A percentile compares a stretch with the other conserved stretches of the same genome.
phyloP scores from a whole-genome alignment of 148 eudicot species.

The Dianthus caryophyllus region DNA sequence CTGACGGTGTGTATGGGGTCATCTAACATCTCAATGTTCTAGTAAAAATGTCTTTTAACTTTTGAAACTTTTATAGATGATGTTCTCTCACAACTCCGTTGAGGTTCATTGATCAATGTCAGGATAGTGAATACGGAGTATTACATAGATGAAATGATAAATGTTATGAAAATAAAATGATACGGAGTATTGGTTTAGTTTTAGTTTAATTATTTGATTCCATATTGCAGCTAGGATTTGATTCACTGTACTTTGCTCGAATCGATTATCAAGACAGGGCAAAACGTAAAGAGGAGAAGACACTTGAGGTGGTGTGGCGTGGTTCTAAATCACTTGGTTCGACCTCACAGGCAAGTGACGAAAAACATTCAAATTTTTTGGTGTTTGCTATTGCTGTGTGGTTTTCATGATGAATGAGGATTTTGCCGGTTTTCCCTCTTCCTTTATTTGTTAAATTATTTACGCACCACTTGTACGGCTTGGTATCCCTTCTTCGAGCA shows the following conservation, averaged over 20 bases:
- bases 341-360: constrained; percentile 51
- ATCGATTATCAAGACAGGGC: constrained; percentile 86
- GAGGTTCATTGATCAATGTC: not conserved
- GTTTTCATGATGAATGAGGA: not conserved
- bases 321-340: constrained; percentile 70
- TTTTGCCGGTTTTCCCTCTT: too few species aligned
- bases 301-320: constrained; percentile 70
- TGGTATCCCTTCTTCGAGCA: not conserved
- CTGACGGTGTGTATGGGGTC: not conserved
- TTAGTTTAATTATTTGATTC: not conserved
- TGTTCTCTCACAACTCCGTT: not conserved
- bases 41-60: not conserved
- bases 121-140: constrained; percentile 1
- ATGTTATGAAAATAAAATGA: not conserved
- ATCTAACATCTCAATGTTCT: not conserved
- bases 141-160: not conserved
- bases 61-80: not conserved
- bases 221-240: constrained; percentile 60
- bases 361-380: not conserved
- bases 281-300: constrained; percentile 54
- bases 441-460: not conserved
- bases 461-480: not conserved
- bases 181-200: not conserved
- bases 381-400: not conserved
- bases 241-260: constrained; percentile 69